These are phyloP conservation scores for Corinectria fuckeliana DNA, from an alignment of 2,329 filamentous ascomycete species.

Conservation along the genomic window DNA sequence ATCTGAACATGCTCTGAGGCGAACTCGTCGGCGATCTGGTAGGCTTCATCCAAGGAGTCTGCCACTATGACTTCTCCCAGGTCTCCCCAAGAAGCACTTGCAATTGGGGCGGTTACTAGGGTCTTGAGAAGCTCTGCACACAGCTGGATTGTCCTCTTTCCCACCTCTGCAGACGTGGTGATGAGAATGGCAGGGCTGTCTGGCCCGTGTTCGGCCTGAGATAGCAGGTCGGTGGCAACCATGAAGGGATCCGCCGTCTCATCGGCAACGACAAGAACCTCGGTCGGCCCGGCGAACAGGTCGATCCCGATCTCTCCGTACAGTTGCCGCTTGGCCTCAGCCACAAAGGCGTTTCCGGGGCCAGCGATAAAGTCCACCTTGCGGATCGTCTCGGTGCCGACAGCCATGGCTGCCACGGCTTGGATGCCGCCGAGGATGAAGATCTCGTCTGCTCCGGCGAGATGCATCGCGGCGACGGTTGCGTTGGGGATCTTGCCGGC, in stretches of 20 bases:
- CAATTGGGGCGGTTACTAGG: conserved; percentile 9
- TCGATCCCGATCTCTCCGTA: conserved; percentile 26
- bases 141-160: conserved; percentile 9
- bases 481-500: conserved; percentile 19
- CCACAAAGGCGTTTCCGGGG: conserved; percentile 24
- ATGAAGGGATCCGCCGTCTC: conserved; percentile 20
- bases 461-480: conserved; percentile 20
- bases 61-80: conserved; percentile 19
- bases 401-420: conserved; percentile 23
- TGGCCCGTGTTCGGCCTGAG: conserved; percentile 9
- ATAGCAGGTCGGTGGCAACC: conserved; percentile 10
- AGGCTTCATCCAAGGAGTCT: conserved; percentile 17
- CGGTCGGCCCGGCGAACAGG: conserved; percentile 17
- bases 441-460: conserved; percentile 20
- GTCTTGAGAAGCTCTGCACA: conserved; percentile 14
- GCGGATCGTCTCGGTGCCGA: conserved; percentile 21
- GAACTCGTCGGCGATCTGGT: conserved; percentile 19
- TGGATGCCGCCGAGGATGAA: conserved; percentile 21
- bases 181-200: conserved; percentile 13
- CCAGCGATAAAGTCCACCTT: conserved; percentile 27
- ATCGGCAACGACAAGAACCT: conserved; percentile 20
- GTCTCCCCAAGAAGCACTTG: conserved; percentile 15
- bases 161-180: conserved; percentile 10
- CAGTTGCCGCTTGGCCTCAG: conserved; percentile 22
- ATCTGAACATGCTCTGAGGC: conserved; percentile 22